These are phyloP conservation scores for Borovskyia barvae DNA, from an alignment of 208 protist genomes.

Conservation along the genomic window DNA sequence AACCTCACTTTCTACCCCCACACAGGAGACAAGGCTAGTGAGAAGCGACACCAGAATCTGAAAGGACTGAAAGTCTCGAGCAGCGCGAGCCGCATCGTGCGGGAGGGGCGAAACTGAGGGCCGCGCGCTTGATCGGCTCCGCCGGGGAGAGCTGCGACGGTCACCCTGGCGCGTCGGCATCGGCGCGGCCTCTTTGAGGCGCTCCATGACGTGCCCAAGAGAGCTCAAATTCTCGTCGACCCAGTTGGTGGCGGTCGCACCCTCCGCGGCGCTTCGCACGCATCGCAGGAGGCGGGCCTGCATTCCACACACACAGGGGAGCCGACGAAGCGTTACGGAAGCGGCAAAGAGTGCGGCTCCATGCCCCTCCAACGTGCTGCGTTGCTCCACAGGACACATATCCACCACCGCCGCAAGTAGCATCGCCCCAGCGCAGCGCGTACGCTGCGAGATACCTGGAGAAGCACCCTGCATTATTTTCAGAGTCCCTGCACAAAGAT, in stretches of 20 bases:
- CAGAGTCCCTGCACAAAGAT: constrained; percentile 25
- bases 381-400: constrained; percentile 10
- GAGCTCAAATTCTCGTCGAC: constrained; percentile 3
- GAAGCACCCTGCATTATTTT: constrained; percentile 32
- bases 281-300: constrained; percentile 57
- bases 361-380: constrained; percentile 2
- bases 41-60: constrained; percentile 41
- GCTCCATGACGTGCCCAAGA: constrained; percentile 6
- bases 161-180: not conserved
- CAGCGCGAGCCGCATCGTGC: constrained; percentile 1
- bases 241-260: constrained; percentile 13
- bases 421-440: constrained; percentile 28
- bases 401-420: constrained; percentile 27
- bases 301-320: constrained; percentile 50
- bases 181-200: not conserved
- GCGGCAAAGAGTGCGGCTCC: constrained; percentile 45
- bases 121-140: not conserved
- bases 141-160: not conserved
- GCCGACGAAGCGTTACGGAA: constrained; percentile 25
- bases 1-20: too few relatives aligned
- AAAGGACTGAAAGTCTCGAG: constrained; percentile 29
- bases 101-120: not conserved
- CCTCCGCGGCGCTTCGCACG: constrained; percentile 19
- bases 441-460: constrained; percentile 29
- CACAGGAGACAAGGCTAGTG: constrained; percentile 36